Base-by-base conservation (phyloP, 2,329 filamentous ascomycete species). In the Aspergillus ustus region DNA sequence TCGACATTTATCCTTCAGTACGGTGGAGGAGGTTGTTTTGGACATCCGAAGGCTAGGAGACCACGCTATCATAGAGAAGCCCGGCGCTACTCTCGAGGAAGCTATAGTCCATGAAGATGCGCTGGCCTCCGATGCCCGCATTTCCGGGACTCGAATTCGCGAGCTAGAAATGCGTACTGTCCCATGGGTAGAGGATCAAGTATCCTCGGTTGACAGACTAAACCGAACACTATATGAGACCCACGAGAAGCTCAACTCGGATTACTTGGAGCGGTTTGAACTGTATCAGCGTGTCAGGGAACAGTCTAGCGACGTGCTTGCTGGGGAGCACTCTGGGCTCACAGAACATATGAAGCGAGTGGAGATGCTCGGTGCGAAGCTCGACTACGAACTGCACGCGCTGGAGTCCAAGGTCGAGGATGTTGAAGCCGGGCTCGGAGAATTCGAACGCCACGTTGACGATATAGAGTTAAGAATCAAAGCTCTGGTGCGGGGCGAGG, bases 321-420 rank as follows among this genome's bases (percentile, higher is more conserved):
- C 84, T 0, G 86, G 89, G 52, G 91, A 96, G 76, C 86, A 89
- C 45, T 83, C 84, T 22, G 83, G 85, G 56, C 80, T 96, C 43
- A 86, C 85, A 4, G 91, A 95, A 72, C 84, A 85, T 17, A 82
- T 93, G 63, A 90, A 90, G 74, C 91, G 95, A 65, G 83, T 97
- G 15, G 93, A 96, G 73, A 85, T 90, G 22, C 81, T 96, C 44
- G 87, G 90, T 2, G 92, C 92, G 20, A 93, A 93, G 76, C 82
- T 98, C 59, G 93, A 98, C 71, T 98, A 98, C 76, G 94, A 97
- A 80, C 89, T 97, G 63, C 87, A 90, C 62, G 87, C 88, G 17
- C 81, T 98, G n/a, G 83, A 88, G 52, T 87, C 89, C 52, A 92
- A 92, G 70, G 89, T 97, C 9, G 85, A 91, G 69, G 94, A 98